Percentiles rank a stretch among this genome's conserved stretches.
Conservation (phyloP, 306 rosid genomes). For the Casuarina glauca region DNA sequence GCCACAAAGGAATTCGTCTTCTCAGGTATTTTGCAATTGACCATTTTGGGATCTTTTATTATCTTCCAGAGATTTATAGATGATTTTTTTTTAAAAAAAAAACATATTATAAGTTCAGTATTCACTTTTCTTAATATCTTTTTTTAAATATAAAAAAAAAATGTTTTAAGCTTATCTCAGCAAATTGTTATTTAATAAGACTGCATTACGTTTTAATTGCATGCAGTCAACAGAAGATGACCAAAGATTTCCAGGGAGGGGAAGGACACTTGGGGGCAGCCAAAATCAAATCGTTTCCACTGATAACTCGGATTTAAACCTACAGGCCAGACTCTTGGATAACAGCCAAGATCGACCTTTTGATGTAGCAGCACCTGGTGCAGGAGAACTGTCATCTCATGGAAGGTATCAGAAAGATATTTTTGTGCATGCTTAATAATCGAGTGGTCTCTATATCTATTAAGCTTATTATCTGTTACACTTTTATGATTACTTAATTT, state of each 20-base stretch:
- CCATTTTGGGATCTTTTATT: conserved; percentile 18
- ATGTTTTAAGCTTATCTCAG: background rate
- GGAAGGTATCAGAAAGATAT: conserved; percentile 60
- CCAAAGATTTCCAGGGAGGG: conserved; percentile 78
- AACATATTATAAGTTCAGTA: background rate
- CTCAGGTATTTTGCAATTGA: conserved; percentile 53
- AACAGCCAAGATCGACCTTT: conserved; percentile 41
- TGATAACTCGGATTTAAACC: conserved; percentile 63
- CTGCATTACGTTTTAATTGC: conserved; percentile 9
- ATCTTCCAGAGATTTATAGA: background rate
- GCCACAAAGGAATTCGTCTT: conserved; percentile 72
- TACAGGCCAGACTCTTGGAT: conserved; percentile 86
- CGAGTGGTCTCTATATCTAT: conserved; percentile 9
- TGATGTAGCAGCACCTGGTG: conserved; percentile 38
- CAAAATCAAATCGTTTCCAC: conserved; percentile 55
- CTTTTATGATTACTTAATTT: background rate
- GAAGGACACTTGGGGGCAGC: conserved; percentile 68
- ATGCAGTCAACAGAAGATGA: conserved; percentile 56
- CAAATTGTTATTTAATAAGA: background rate
- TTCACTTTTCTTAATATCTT: background rate
- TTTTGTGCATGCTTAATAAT: conserved; percentile 26
- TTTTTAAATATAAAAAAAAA: background rate
- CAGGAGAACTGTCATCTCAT: conserved; percentile 51
- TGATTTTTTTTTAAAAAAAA: background rate
- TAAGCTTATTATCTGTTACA: conserved; percentile 9